Conservation (phyloP, 2,329 filamentous ascomycete species). For the Arthrobotrys musiformis region DNA sequence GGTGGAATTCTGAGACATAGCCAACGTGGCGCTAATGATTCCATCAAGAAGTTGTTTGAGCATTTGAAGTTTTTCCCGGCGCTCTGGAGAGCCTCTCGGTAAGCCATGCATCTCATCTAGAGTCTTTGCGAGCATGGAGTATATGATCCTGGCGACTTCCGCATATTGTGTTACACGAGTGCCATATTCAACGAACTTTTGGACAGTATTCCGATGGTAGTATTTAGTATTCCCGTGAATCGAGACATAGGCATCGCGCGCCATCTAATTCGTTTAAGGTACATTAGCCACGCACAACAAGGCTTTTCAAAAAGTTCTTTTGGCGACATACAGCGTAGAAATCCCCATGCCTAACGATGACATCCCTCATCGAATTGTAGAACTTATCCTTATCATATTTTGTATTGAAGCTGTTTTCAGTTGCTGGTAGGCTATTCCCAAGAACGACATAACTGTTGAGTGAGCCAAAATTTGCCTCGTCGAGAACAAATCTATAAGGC, state of each 20-base stretch:
- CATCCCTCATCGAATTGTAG: slow-evolving; percentile 33
- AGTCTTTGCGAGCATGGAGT: slow-evolving; percentile 17
- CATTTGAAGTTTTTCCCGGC: slow-evolving; percentile 30
- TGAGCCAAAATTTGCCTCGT: slow-evolving; percentile 13
- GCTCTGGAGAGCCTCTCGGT: slow-evolving; percentile 11
- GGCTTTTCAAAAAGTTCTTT: not conserved
- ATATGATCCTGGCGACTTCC: slow-evolving; percentile 30
- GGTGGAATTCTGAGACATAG: slow-evolving; percentile 26
- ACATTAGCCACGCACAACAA: not conserved
- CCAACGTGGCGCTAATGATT: slow-evolving; percentile 17
- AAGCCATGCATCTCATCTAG: slow-evolving; percentile 20
- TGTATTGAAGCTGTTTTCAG: slow-evolving; percentile 20
- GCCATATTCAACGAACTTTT: slow-evolving; percentile 26
- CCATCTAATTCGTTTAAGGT: not conserved
- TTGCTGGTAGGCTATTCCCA: slow-evolving; percentile 7
- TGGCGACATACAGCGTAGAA: slow-evolving; percentile 29
- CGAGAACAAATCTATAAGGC: slow-evolving; percentile 28
- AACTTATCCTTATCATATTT: slow-evolving; percentile 44
- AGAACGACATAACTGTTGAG: slow-evolving; percentile 30
- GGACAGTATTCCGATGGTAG: slow-evolving; percentile 18
- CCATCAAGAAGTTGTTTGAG: slow-evolving; percentile 27
- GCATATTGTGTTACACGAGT: slow-evolving; percentile 25
- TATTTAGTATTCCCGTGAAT: slow-evolving; percentile 11
- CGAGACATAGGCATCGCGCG: slow-evolving; percentile 20
- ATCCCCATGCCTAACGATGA: slow-evolving; percentile 28